phyloP scores from a whole-genome alignment of 768 basidiomycete species.

The Mycena vitilis region DNA sequence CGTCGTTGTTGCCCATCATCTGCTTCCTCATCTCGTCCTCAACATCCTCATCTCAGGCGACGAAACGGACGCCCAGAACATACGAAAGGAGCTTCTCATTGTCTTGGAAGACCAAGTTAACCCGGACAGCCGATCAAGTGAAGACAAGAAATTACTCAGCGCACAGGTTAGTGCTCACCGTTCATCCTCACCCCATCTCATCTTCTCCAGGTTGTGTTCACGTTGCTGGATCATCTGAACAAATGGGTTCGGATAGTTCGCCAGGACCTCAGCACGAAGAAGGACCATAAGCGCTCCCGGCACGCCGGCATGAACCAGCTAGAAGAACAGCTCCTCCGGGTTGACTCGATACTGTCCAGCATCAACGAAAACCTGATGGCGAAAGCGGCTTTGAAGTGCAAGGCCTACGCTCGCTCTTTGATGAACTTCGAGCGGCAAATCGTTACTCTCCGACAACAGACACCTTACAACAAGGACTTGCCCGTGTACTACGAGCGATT shows the following conservation, averaged over 20 bases:
- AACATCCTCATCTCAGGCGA: slow-evolving; percentile 84
- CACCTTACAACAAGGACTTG: slow-evolving; percentile 59
- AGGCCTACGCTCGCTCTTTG: slow-evolving; percentile 91
- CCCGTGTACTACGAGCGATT: slow-evolving; percentile 87
- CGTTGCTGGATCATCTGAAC: slow-evolving; percentile 93
- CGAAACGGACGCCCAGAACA: slow-evolving; percentile 68
- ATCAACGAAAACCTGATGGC: slow-evolving; percentile 93
- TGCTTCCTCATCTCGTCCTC: slow-evolving; percentile 92
- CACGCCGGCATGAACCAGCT: slow-evolving; percentile 50
- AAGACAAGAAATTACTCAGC: slow-evolving; percentile 88
- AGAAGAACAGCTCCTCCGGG: slow-evolving; percentile 71
- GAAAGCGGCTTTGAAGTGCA: slow-evolving; percentile 93
- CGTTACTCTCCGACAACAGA: slow-evolving; percentile 58
- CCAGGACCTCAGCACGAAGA: slow-evolving; percentile 67
- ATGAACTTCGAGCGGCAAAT: slow-evolving; percentile 96
- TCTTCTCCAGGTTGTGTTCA: slow-evolving; percentile 83
- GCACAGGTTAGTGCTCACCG: slow-evolving; percentile 77
- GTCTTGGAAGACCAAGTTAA: slow-evolving; percentile 92
- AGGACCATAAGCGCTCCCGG: slow-evolving; percentile 63
- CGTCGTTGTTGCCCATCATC: slow-evolving; percentile 90
- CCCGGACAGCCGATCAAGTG: slow-evolving; percentile 62
- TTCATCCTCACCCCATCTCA: slow-evolving; percentile 3
- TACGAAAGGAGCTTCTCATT: slow-evolving; percentile 79
- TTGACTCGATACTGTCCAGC: slow-evolving; percentile 85
- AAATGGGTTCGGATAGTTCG: slow-evolving; percentile 86